Conservation (phyloP, 2,329 filamentous ascomycete species). For the Sarocladiaceae sp. region DNA sequence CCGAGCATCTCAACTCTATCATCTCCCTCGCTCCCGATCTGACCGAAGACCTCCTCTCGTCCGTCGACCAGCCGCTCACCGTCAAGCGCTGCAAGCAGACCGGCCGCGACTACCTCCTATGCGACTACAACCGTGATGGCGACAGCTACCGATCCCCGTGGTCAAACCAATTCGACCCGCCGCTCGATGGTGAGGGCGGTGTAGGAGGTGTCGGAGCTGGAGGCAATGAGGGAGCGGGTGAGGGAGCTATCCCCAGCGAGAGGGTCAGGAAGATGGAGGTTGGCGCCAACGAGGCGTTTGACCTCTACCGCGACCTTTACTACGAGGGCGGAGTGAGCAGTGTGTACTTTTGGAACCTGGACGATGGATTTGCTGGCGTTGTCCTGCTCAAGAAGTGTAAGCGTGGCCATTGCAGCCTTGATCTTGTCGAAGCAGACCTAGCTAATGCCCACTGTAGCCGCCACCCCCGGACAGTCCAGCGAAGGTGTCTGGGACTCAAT, state of each 20-base stretch:
- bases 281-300: conserved; percentile 91
- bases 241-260: conserved; percentile 85
- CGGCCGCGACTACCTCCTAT: conserved; percentile 93
- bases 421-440: not conserved
- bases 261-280: conserved; percentile 91
- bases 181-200: conserved; percentile 55
- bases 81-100: conserved; percentile 82
- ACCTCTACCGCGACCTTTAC: conserved; percentile 94
- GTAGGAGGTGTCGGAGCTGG: conserved; percentile 46
- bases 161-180: conserved; percentile 97
- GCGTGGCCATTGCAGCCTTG: conserved; percentile 16
- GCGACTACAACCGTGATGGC: conserved; percentile 99
- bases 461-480: conserved; percentile 59
- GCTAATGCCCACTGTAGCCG: conserved; percentile 43
- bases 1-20: conserved; percentile 82
- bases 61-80: conserved; percentile 91
- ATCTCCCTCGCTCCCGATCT: conserved; percentile 86
- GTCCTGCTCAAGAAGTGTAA: conserved; percentile 91
- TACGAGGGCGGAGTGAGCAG: conserved; percentile 95
- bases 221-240: conserved; percentile 59
- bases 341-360: conserved; percentile 97
- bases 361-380: conserved; percentile 95
- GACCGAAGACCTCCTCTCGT: conserved; percentile 95
- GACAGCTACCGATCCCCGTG: conserved; percentile 98
- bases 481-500: conserved; percentile 96